Evolutionary conservation across 164 flowering plant species (phyloP).

Genomic region (Umbellularia californica): DNA sequence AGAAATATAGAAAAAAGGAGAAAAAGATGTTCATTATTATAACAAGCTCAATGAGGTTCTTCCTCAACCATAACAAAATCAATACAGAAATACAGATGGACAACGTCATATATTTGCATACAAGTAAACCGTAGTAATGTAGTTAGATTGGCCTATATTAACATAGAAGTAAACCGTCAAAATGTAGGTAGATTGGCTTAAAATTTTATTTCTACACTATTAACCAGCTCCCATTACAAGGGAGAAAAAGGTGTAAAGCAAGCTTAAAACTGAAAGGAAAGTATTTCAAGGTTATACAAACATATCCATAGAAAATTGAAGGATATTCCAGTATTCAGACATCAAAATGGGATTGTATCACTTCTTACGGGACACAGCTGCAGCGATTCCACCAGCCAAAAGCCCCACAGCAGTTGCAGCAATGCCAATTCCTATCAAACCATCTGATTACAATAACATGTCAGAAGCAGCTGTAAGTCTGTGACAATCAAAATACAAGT

Average conservation of each 20-base stretch:
- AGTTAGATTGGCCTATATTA: background rate
- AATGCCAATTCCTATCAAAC: constrained; percentile 92
- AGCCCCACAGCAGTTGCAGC: constrained; percentile 70
- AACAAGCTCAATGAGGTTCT: no score
- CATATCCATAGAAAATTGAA: background rate
- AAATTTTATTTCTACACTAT: background rate
- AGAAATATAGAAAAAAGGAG: no score
- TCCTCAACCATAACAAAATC: no score
- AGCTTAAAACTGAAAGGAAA: background rate
- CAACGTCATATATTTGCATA: background rate
- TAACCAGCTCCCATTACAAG: background rate
- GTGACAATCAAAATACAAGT: background rate
- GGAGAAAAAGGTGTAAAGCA: background rate
- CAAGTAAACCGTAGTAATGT: background rate
- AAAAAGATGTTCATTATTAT: no score
- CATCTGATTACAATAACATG: constrained; percentile 44
- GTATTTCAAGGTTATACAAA: background rate
- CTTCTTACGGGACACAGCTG: constrained; percentile 65
- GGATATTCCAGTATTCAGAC: background rate
- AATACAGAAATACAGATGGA: no score
- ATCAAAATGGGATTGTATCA: constrained; percentile 15
- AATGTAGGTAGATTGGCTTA: background rate
- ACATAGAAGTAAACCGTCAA: background rate
- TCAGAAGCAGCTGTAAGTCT: background rate
- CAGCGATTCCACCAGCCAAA: constrained; percentile 71